Base-by-base conservation (phyloP, 768 basidiomycete genomes). In the Termitomyces sp. region DNA sequence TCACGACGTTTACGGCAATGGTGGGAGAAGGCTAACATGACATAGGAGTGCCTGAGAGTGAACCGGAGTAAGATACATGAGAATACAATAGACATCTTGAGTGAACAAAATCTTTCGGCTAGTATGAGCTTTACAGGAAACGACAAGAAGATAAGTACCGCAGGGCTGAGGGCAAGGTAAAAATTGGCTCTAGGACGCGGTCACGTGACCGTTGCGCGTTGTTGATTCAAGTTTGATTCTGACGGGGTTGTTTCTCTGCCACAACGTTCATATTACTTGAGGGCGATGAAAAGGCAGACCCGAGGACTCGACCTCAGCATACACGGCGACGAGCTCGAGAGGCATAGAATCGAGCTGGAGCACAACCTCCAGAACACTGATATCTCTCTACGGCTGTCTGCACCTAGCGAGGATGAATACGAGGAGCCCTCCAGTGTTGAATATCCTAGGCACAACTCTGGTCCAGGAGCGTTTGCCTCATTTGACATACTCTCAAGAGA, bases 291-390 rank as follows among this genome's bases (percentile, higher is more conserved):
- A 61, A 67, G 69, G 63, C 73, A 69, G 37, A 56, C 68, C 56
- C 70, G 60, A 69, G 72, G 68, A 59, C 63, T 74, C 44, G 74
- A 77, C 64, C 65, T 74, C 56, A 72, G 70, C 73, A 91, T 91
- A 53, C 76, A 64, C 8, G 85, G 84, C 56, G 90, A 92, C 67
- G 81, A 84, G 71, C 83, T 86, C 63, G 91, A 93, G 69, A 78
- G 85, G 32, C 69, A 85, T 67, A 84, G 91, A 59, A 87, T 89
- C 51, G 82, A 82, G 67, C 87, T 93, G 50, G 91, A 93, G 71
- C 76, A 85, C 66, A 87, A 89, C 64, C 79, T 93, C 56, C 84
- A 86, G 64, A 77, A 84, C 68, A 86, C 85, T 17, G 85, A 89
- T 64, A 68, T 88, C 60, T 87, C 88, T 55, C 78, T 89, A 52